Evolutionary conservation across 805 yeast genomes (phyloP).

Genomic region (Schwanniomyces vanrijiae): DNA sequence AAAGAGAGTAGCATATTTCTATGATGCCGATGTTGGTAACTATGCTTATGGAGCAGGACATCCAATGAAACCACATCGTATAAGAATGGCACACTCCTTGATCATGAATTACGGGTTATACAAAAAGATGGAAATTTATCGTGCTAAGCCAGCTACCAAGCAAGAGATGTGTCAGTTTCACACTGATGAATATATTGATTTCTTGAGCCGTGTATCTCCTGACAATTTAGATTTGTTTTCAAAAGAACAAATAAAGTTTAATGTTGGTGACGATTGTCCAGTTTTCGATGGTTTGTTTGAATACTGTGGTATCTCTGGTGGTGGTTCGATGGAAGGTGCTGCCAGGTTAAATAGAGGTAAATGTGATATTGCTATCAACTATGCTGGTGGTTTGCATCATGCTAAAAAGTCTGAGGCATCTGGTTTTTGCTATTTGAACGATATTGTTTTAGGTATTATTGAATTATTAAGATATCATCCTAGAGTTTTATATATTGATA

Average conservation of each 20-base stretch:
- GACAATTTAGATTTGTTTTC: conserved; percentile 85
- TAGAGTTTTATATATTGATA: conserved; percentile 89
- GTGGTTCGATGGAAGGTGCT: conserved; percentile 94
- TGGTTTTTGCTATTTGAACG: conserved; percentile 95
- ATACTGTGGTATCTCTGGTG: conserved; percentile 86
- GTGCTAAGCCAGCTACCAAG: conserved; percentile 96
- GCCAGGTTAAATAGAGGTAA: conserved; percentile 81
- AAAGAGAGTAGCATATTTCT: conserved; percentile 45
- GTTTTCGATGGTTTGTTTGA: conserved; percentile 94
- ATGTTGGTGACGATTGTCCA: conserved; percentile 96
- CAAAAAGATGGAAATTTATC: conserved; percentile 94
- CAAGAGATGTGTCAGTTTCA: conserved; percentile 99
- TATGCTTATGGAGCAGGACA: conserved; percentile 98
- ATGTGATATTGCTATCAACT: conserved; percentile 93
- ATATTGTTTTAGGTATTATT: conserved; percentile 85
- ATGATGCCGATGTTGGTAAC: conserved; percentile 86
- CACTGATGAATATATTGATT: conserved; percentile 95
- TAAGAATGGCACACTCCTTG: conserved; percentile 96
- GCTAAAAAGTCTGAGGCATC: conserved; percentile 96
- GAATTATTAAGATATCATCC: conserved; percentile 88
- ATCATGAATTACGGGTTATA: conserved; percentile 96
- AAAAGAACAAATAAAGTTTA: conserved; percentile 87
- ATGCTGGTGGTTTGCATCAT: conserved; percentile 97
- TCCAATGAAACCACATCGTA: conserved; percentile 98
- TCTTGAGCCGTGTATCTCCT: conserved; percentile 85